Conservation (phyloP, 169 alveolate species). For the Eimeria falciformis region DNA sequence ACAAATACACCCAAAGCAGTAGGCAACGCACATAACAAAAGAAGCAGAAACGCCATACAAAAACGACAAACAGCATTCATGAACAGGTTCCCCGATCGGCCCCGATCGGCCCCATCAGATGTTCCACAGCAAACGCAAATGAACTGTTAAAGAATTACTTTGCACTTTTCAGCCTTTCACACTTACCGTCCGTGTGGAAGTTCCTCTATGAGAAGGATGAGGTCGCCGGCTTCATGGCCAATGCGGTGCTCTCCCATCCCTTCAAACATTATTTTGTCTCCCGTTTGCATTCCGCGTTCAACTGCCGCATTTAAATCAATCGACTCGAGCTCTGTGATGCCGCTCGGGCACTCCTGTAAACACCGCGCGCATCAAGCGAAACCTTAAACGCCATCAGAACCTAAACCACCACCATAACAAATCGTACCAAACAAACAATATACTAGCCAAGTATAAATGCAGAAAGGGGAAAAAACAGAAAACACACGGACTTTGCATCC, state of each 20-base stretch:
- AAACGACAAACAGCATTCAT: no score
- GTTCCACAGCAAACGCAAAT: background rate
- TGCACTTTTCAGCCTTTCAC: background rate
- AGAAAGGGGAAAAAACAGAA: background rate
- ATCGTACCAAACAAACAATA: background rate
- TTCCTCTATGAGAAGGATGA: conserved; percentile 78
- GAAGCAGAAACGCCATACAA: no score
- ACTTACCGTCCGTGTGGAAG: conserved; percentile 77
- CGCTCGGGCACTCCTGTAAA: conserved; percentile 81
- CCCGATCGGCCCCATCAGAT: no score
- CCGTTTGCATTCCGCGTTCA: conserved; percentile 82
- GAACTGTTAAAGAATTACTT: background rate
- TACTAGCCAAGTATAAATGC: background rate
- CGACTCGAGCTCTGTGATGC: conserved; percentile 79
- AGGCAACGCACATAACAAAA: no score
- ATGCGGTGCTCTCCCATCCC: conserved; percentile 82
- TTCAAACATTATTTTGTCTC: conserved; percentile 81
- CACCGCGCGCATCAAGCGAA: background rate
- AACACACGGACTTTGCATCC: conserved; percentile 71
- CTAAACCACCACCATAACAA: background rate
- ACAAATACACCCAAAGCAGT: background rate
- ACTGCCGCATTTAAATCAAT: conserved; percentile 78
- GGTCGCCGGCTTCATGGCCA: conserved; percentile 82
- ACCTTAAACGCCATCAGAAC: background rate
- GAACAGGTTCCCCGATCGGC: no score